Base-by-base conservation (phyloP, 257 asterid species). In the Nyctanthes arbortristis region DNA sequence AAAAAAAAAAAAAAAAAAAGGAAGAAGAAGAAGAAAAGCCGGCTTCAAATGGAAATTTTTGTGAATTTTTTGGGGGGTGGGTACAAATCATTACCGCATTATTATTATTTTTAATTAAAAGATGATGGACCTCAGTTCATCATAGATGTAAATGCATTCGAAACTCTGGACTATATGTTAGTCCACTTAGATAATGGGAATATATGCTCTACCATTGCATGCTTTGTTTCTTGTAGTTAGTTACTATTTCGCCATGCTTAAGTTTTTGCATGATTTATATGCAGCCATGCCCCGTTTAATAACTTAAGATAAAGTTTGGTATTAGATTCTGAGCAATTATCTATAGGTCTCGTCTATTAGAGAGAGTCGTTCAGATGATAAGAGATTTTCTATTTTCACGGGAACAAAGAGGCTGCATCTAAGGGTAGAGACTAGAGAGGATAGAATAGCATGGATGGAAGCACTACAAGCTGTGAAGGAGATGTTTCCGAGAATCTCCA, bases 401-500 rank as follows among this genome's bases (percentile, higher is more conserved):
- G 97, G 99, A 64, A 93, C 99, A 24, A 93, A 91, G 86, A 87
- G 86, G 77, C 86, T 93, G 75, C 97, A 87, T 75, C 77, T 93
- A 65, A 89, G 96, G 84, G 96, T 97, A 30, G 96, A 93, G 72
- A 86, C 81, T 22, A 80, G 94, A 75, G 97, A 91, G 67, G 97
- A 90, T 73, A 79, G 88, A 66, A 52, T 70, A 9, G 79, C 92
- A 29, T 93, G 99, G 99, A 65, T 89, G 85, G 99, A 91, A 65
- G 96, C 96, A 37, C 79, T 93, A 77, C 92, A 83, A 72, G 89
- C 96, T 62, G 89, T 91, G 73, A 93, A 93, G 80, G 96, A 87
- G 69, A 81, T 90, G 93, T 93, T 89, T 68, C 98, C 98, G 0
- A 90, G 98, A 82, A 82, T 93, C 77, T 93, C 99, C 72, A 91